Percentiles rank a stretch among this genome's conserved stretches.
Conservation (phyloP, 257 asterid genomes). For the Fraxinus quadrangulata region DNA sequence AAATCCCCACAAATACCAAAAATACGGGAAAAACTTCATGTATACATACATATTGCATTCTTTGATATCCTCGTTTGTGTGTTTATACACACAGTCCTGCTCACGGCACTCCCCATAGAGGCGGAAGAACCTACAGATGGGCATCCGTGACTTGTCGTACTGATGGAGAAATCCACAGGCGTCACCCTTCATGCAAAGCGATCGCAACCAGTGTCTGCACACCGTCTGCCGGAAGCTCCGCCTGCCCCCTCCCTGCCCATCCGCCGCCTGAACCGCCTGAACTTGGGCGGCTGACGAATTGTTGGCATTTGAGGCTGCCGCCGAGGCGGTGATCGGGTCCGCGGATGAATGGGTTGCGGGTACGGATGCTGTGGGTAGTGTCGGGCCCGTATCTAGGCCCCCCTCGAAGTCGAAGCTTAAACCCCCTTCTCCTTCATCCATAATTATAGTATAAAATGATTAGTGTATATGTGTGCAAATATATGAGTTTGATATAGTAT, state of each 20-base stretch:
- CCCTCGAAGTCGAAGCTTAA: conserved; percentile 93
- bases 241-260: conserved; percentile 45
- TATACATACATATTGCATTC: conserved; percentile 83
- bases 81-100: conserved; percentile 94
- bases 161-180: conserved; percentile 93
- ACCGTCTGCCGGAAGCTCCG: conserved; percentile 91
- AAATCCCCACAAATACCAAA: neutral
- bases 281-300: conserved; percentile 30
- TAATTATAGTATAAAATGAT: conserved; percentile 16
- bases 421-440: conserved; percentile 96
- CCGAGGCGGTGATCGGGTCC: conserved; percentile 36
- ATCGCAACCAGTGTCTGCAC: conserved; percentile 88
- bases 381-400: conserved; percentile 68
- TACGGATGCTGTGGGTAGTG: conserved; percentile 80
- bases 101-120: conserved; percentile 89
- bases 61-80: conserved; percentile 90
- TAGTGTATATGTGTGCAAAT: neutral
- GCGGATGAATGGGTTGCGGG: conserved; percentile 57
- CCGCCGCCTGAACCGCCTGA: conserved; percentile 32
- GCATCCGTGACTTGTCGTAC: conserved; percentile 89
- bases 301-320: conserved; percentile 32
- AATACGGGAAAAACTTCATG: neutral
- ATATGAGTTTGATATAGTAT: neutral
- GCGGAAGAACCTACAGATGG: conserved; percentile 78
- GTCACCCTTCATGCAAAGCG: conserved; percentile 89